These are phyloP conservation scores for Flaveria robusta DNA, from an alignment of 129 eudicot genomes.

Conservation along the genomic window DNA sequence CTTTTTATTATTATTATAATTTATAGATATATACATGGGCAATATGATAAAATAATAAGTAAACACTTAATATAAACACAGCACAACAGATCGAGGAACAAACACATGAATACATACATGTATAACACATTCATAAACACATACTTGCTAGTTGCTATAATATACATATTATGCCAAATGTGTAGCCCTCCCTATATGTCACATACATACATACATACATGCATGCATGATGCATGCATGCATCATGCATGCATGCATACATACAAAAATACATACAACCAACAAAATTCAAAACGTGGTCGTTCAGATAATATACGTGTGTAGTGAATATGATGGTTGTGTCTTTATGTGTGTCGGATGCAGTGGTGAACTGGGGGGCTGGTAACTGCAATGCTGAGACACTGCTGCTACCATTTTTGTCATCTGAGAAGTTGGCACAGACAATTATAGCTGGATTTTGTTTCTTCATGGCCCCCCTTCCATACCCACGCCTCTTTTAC, in stretches of 20 bases:
- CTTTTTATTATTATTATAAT: no score
- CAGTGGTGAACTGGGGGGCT: constrained; percentile 10
- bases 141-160: background rate
- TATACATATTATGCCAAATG: background rate
- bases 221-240: background rate
- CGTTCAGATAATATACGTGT: constrained; percentile 1
- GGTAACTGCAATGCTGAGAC: constrained; percentile 5
- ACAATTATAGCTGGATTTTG: constrained; percentile 19
- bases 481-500: background rate
- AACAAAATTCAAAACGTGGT: background rate
- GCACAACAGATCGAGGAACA: background rate
- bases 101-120: background rate
- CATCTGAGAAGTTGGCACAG: constrained; percentile 1
- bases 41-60: no score
- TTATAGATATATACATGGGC: no score
- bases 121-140: background rate
- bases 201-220: background rate
- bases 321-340: constrained; percentile 1
- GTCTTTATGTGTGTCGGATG: constrained; percentile 17
- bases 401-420: constrained; percentile 25
- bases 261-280: background rate
- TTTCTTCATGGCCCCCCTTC: constrained; percentile 16
- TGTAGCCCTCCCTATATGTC: background rate
- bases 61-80: background rate
- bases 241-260: background rate